Evolutionary conservation across 1,139 yeast species (phyloP).

Genomic region (Nadsonia commutata): DNA sequence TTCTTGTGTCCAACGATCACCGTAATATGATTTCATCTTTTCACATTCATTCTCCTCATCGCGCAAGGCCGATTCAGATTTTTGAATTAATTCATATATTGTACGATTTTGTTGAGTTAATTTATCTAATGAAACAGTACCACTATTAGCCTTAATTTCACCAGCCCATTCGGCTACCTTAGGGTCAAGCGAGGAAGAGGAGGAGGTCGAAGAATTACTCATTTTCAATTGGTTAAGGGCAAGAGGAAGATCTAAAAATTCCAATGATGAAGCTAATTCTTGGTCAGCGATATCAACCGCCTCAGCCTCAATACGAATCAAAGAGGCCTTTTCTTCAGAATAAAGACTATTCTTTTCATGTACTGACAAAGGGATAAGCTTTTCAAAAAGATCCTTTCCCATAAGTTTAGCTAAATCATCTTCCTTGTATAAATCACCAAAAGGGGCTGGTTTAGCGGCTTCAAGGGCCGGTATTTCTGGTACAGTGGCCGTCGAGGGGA

Average conservation of each 20-base stretch:
- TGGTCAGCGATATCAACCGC: slow-evolving; percentile 65
- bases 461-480: slow-evolving; percentile 58
- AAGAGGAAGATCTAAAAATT: slow-evolving; percentile 62
- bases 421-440: slow-evolving; percentile 37
- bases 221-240: slow-evolving; percentile 42
- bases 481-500: slow-evolving; percentile 47
- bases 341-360: slow-evolving; percentile 79
- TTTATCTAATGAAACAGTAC: slow-evolving; percentile 3
- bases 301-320: slow-evolving; percentile 63
- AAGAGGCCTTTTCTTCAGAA: slow-evolving; percentile 76
- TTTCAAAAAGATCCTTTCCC: slow-evolving; percentile 47
- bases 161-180: slow-evolving; percentile 20
- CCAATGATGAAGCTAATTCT: slow-evolving; percentile 64
- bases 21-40: slow-evolving; percentile 20
- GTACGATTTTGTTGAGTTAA: slow-evolving; percentile 5
- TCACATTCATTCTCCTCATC: slow-evolving; percentile 26
- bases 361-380: slow-evolving; percentile 72
- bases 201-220: slow-evolving; percentile 7
- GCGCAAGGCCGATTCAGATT: slow-evolving; percentile 27
- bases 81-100: slow-evolving; percentile 20
- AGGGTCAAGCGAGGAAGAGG: slow-evolving; percentile 13
- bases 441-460: slow-evolving; percentile 52
- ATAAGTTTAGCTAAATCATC: slow-evolving; percentile 33
- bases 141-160: slow-evolving; percentile 11
- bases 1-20: slow-evolving; percentile 26